These are phyloP conservation scores for Lecanicillium sp. DNA, from an alignment of 2,329 filamentous ascomycete species.

Conservation along the genomic window DNA sequence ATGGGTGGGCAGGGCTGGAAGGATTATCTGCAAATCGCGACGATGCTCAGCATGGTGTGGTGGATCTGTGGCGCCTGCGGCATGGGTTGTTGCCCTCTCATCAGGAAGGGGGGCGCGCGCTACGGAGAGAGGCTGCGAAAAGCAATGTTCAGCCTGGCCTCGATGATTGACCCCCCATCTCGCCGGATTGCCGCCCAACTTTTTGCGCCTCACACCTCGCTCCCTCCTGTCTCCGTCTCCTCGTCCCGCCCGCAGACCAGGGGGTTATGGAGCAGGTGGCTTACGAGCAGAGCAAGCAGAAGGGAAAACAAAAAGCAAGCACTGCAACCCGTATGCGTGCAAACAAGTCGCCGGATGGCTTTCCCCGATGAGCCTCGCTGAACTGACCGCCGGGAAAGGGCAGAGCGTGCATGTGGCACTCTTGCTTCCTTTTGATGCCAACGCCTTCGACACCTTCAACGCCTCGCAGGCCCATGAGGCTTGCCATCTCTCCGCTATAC, in stretches of 20 bases:
- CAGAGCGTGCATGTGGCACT: background rate
- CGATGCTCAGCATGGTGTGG: constrained; percentile 11
- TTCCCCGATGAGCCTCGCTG: background rate
- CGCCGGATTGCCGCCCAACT: constrained; percentile 8
- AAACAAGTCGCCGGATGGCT: constrained; percentile 8
- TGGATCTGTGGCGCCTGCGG: constrained; percentile 11
- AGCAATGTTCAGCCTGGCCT: background rate
- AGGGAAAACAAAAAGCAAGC: constrained; percentile 4
- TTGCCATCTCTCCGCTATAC: constrained; percentile 2
- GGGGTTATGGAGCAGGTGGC: background rate
- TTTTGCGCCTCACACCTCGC: constrained; percentile 7
- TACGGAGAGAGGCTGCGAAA: constrained; percentile 9
- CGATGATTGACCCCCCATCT: background rate
- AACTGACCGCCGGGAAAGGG: constrained; percentile 3
- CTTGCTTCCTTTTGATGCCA: constrained; percentile 7
- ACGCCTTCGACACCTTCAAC: constrained; percentile 6
- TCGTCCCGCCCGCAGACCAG: background rate
- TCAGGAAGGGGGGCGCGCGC: constrained; percentile 2
- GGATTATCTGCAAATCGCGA: constrained; percentile 13
- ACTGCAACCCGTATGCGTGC: constrained; percentile 3
- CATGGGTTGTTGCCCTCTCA: constrained; percentile 3
- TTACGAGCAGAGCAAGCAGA: constrained; percentile 8
- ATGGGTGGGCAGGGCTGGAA: background rate
- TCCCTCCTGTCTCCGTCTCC: too few species aligned
- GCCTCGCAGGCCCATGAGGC: too few species aligned